Base-by-base conservation (phyloP, 2,329 filamentous ascomycete species). In the Alternaria sp. region DNA sequence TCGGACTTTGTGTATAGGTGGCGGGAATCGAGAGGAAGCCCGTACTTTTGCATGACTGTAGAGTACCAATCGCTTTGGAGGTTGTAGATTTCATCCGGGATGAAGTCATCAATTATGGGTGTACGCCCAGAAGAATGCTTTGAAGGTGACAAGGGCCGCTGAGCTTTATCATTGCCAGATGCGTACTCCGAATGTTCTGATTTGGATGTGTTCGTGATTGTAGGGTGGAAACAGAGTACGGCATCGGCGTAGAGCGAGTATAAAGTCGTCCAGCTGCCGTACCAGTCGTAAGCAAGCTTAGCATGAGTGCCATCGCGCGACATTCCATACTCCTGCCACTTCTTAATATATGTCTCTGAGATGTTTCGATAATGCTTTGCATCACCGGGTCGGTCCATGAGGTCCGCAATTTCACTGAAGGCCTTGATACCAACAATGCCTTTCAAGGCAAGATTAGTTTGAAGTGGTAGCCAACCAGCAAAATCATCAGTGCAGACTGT, bases 1-100 rank as follows among this genome's bases (percentile, higher is more conserved):
- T 96, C 93, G 30, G 90, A 93, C 80, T 96, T 96, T 34, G 92
- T 90, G 78, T 95, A 95, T 3, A 94, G 78, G 77, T 95, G 92
- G 43, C 93, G 87, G 67, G 87, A 91, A 78, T 96, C 93, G 7
- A 96, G 85, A 0, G 93, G 92, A 4, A 96, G 81, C 1, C 93
- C 93, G 76, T 94, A 96, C 70, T 87, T 88, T 76, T 96, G 92
- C 66, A 92, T 86, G 9, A 94, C 91, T 14, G 87, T 85, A 64
- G 87, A 84, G 80, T 96, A 96, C 91, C 91, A 96, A 59, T 89
- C 84, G 47, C 90, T 93, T 75, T 96, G 91, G 65, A 89, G 88
- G 68, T 87, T 86, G 82, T 96, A 96, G 68, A 96, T 86, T 70
- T 85, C 84, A 64, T 89, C 85, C 1, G 91, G 90, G 51, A 96